phyloP scores from a whole-genome alignment of 2,329 filamentous ascomycete genomes.

The Fusarium udum region DNA sequence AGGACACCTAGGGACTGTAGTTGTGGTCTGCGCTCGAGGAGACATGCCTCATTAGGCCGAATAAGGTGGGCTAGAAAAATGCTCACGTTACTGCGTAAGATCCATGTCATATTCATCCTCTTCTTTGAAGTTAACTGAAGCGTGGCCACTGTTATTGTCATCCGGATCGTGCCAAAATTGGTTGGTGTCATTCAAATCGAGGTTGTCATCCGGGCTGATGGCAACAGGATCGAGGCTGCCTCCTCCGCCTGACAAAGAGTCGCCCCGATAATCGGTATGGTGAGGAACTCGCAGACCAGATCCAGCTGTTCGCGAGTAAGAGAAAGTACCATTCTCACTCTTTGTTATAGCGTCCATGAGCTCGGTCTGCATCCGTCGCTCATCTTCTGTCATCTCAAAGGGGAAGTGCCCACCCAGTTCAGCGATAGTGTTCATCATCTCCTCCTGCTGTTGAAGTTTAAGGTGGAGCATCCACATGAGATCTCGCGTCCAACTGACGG shows the following conservation, averaged over 20 bases:
- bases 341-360: slow-evolving; percentile 86
- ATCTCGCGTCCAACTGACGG: slow-evolving; percentile 96
- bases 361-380: slow-evolving; percentile 94
- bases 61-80: not conserved
- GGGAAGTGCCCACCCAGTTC: slow-evolving; percentile 80
- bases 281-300: slow-evolving; percentile 90
- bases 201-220: slow-evolving; percentile 53
- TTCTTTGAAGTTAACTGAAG: slow-evolving; percentile 82
- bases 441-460: slow-evolving; percentile 89
- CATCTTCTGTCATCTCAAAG: slow-evolving; percentile 87
- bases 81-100: slow-evolving; percentile 52
- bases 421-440: slow-evolving; percentile 79
- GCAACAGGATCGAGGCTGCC: slow-evolving; percentile 50
- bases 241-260: slow-evolving; percentile 67
- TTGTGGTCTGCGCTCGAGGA: not conserved
- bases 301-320: slow-evolving; percentile 84
- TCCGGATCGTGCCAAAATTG: slow-evolving; percentile 75
- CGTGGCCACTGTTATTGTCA: slow-evolving; percentile 75
- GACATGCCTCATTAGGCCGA: not conserved
- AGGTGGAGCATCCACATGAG: slow-evolving; percentile 96
- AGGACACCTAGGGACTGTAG: not conserved
- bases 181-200: slow-evolving; percentile 60
- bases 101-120: slow-evolving; percentile 96
- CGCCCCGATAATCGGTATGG: slow-evolving; percentile 90
- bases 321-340: slow-evolving; percentile 79